Evolutionary conservation across 2,329 filamentous ascomycete species (phyloP), one percentile per base, ranked within the genome.

Genomic region (Cytospora paraplurivora): DNA sequence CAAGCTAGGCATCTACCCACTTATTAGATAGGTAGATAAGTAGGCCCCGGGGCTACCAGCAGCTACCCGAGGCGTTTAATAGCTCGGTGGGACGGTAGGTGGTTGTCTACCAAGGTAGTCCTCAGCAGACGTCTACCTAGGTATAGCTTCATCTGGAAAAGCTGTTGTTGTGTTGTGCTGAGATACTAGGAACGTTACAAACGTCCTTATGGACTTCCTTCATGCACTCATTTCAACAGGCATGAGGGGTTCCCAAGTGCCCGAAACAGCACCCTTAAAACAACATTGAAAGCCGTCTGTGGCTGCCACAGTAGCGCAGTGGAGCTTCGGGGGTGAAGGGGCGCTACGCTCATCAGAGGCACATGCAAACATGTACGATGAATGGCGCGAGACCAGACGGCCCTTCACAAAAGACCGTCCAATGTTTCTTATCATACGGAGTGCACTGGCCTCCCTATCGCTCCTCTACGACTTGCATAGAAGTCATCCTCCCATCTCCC

Each of bases 51-150:
- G 50, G 51, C 32, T 34, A 51, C 34, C 38, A 32, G 37, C 33
- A 50, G 8, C 35, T n/a, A 35, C 37, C n/a, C 54, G 17, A 61
- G 50, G 32, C 34, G 15, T 52, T 55, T 32, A n/a, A 44, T 38
- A 54, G 58, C 50, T 55, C 58, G 17, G 44, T 19, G n/a, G 41
- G 1, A 15, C 17, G 17, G 41, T 15, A 8, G 7, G 41, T n/a
- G 10, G 41, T 17, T 41, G 38, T 27, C 27, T 27, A 27, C 27
- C 27, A 3, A 27, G 27, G 27, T 27, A 27, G 27, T 27, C 27
- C 27, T 27, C 4, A 27, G 27, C 27, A 27, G 27, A 4, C 6
- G 7, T 7, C 13, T 44, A 21, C 8, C n/a, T n/a, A n/a, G n/a
- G n/a, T n/a, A n/a, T n/a, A 47, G n/a, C n/a, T 19, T 21, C n/a